A percentile compares a stretch with the other conserved stretches of the same genome.
These are phyloP conservation scores for Escovopsis sp. DNA, from an alignment of 2,329 filamentous ascomycete genomes.

Conservation along the genomic window DNA sequence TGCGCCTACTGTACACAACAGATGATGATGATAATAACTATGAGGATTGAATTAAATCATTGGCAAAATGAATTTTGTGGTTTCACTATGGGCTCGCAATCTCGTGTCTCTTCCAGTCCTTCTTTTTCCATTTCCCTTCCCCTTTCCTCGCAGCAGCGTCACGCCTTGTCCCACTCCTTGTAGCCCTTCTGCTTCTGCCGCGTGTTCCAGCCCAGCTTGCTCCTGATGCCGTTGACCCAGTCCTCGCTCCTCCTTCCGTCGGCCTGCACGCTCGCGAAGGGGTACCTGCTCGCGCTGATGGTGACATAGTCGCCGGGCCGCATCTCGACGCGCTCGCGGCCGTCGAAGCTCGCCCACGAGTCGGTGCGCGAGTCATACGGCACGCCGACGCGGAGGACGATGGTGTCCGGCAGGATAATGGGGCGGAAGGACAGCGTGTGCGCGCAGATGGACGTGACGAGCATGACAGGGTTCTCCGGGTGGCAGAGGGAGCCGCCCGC, in stretches of 20 bases:
- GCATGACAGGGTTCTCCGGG: conserved; percentile 90
- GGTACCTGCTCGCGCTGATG: conserved; percentile 65
- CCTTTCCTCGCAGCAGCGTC: not conserved
- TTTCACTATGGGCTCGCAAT: too few species aligned
- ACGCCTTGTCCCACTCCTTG: conserved; percentile 28
- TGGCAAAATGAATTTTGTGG: too few species aligned
- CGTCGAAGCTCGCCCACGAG: conserved; percentile 97
- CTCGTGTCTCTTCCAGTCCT: too few species aligned
- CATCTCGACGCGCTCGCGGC: conserved; percentile 72
- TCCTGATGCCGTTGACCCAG: conserved; percentile 69
- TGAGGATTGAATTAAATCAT: too few species aligned
- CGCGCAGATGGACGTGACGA: conserved; percentile 86
- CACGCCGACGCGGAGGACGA: conserved; percentile 84
- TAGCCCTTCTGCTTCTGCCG: conserved; percentile 58
- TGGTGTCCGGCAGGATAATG: conserved; percentile 93
- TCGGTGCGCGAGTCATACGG: conserved; percentile 81
- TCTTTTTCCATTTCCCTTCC: too few species aligned
- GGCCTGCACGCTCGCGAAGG: conserved; percentile 63
- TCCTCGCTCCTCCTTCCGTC: conserved; percentile 57
- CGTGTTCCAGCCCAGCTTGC: conserved; percentile 71
- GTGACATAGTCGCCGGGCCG: conserved; percentile 71
- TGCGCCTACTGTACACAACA: too few species aligned
- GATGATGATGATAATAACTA: too few species aligned
- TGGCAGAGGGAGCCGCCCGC: conserved; percentile 92
- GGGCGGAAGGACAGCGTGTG: conserved; percentile 91